phyloP scores from a whole-genome alignment of 371 early-diverging fungal species.

The Neoconidiobolus thromboides region DNA sequence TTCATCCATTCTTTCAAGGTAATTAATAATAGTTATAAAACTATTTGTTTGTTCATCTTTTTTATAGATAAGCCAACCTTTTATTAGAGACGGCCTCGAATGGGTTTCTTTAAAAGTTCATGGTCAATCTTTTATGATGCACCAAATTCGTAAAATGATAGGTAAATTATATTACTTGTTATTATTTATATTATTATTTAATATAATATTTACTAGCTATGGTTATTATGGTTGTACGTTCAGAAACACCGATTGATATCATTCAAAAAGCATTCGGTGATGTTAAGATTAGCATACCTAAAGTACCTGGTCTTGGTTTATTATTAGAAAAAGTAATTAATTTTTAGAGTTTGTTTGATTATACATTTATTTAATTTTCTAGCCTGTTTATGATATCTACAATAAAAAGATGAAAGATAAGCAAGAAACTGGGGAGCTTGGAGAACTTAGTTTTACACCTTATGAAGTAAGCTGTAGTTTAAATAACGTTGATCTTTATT shows the following conservation, averaged over 20 bases:
- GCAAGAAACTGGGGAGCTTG: background rate
- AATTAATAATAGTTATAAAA: constrained; percentile 4
- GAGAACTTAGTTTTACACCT: constrained; percentile 21
- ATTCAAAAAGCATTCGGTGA: constrained; percentile 39
- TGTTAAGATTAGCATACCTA: constrained; percentile 81
- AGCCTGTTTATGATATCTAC: constrained; percentile 45
- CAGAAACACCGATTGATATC: constrained; percentile 38
- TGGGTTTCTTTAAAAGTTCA: constrained; percentile 86
- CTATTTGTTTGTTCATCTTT: background rate
- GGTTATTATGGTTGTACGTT: constrained; percentile 61
- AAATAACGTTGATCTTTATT: constrained; percentile 2
- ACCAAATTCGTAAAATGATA: constrained; percentile 99
- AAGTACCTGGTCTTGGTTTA: constrained; percentile 93
- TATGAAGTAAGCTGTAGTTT: constrained; percentile 16
- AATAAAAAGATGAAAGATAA: constrained; percentile 24
- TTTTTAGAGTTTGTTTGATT: background rate
- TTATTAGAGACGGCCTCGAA: constrained; percentile 54
- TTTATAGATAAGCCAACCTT: constrained; percentile 43
- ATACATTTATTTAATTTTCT: background rate
- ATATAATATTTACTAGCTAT: constrained; percentile 20
- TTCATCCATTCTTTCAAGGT: constrained; percentile 59
- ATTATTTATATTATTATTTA: background rate
- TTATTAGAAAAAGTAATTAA: constrained; percentile 55
- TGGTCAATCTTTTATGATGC: constrained; percentile 98
- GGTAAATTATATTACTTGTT: constrained; percentile 19